These are phyloP conservation scores for Vitis rupestris DNA, from an alignment of 164 flowering plant genomes.

Conservation along the genomic window DNA sequence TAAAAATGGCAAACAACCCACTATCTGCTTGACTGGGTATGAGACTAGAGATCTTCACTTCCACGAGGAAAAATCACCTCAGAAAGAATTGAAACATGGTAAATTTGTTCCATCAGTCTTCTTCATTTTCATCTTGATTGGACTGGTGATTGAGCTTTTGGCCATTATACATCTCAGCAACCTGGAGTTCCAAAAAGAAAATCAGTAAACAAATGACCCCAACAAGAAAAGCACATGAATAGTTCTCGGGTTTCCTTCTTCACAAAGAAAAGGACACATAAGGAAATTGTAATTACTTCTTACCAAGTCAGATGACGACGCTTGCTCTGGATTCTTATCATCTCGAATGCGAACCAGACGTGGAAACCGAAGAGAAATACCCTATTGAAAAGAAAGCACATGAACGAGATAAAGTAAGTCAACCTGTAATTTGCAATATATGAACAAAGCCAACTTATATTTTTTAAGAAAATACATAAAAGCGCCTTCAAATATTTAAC, in stretches of 20 bases:
- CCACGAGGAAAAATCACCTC: neutral
- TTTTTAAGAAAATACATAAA: neutral
- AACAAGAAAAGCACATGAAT: neutral
- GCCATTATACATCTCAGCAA: constrained; percentile 82
- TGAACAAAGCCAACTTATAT: no score
- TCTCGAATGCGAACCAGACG: constrained; percentile 77
- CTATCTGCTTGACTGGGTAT: no score
- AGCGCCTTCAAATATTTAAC: constrained; percentile 24
- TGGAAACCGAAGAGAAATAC: constrained; percentile 94
- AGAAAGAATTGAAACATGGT: neutral
- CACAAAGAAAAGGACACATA: neutral
- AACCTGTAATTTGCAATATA: no score
- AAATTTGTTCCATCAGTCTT: constrained; percentile 36
- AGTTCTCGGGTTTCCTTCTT: neutral
- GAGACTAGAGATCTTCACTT: neutral
- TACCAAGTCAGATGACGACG: constrained; percentile 81
- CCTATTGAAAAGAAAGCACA: constrained; percentile 39
- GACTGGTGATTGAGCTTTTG: constrained; percentile 59
- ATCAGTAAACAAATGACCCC: neutral
- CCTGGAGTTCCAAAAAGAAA: constrained; percentile 34
- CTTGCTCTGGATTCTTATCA: constrained; percentile 93
- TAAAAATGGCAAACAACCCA: no score
- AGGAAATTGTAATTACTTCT: neutral
- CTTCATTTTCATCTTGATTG: constrained; percentile 59
- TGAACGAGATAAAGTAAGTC: no score